These are phyloP conservation scores for Corrigiola litoralis DNA, from an alignment of 179 eudicot genomes.

Conservation along the genomic window DNA sequence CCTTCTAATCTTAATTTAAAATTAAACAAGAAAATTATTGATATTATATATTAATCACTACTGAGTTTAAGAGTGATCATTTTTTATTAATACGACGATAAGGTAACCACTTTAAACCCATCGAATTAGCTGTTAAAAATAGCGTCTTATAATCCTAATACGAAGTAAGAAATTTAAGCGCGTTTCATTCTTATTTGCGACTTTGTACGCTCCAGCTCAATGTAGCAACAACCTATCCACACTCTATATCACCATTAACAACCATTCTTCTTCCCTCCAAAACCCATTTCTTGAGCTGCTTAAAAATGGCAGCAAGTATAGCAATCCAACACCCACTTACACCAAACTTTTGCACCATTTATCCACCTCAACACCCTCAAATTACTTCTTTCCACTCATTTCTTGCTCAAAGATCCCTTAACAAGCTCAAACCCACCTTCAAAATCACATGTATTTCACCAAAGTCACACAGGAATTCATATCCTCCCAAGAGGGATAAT, in stretches of 20 bases:
- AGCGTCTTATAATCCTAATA: no score
- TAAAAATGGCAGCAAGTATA: slow-evolving; percentile 16
- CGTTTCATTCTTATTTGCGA: no score
- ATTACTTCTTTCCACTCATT: slow-evolving; percentile 6
- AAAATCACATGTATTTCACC: slow-evolving; percentile 30
- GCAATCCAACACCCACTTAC: slow-evolving; percentile 12
- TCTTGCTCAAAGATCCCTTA: neutral
- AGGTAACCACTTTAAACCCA: no score
- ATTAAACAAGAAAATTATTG: no score
- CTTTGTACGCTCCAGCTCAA: neutral
- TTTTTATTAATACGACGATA: no score
- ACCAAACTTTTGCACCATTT: slow-evolving; percentile 4
- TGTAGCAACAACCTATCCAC: neutral
- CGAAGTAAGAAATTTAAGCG: no score
- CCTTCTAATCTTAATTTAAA: no score
- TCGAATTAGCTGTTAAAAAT: no score
- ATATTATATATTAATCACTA: no score
- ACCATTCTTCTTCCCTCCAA: neutral
- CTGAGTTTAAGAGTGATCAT: no score
- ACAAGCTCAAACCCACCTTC: slow-evolving; percentile 2
- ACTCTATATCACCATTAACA: neutral
- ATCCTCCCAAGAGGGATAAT: slow-evolving; percentile 17
- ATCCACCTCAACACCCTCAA: slow-evolving; percentile 16
- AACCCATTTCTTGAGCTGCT: neutral
- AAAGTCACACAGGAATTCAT: slow-evolving; percentile 39